These are phyloP conservation scores for Podila epicladia DNA, from an alignment of 192 early-diverging fungal species.

Conservation along the genomic window DNA sequence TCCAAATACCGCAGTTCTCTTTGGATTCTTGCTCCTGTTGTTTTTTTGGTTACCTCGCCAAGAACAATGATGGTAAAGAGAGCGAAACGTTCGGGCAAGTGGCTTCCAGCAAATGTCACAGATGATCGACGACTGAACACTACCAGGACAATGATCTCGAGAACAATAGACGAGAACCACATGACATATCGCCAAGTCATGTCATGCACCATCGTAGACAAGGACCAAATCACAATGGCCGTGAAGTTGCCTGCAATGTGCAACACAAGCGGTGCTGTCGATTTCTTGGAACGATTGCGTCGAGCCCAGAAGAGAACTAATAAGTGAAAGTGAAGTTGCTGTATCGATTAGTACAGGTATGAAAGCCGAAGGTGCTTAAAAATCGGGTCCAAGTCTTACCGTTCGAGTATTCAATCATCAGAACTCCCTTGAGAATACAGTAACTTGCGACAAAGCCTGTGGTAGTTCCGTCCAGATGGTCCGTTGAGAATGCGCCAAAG, in stretches of 20 bases:
- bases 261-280: slow-evolving; percentile 36
- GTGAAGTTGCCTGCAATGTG: slow-evolving; percentile 56
- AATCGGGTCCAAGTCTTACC: slow-evolving; percentile 33
- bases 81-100: slow-evolving; percentile 59
- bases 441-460: slow-evolving; percentile 55
- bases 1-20: background rate
- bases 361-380: slow-evolving; percentile 1
- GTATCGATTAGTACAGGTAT: background rate
- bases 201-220: slow-evolving; percentile 47
- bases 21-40: too few relatives aligned
- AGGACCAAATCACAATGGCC: slow-evolving; percentile 56
- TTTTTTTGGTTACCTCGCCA: slow-evolving; percentile 33
- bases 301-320: slow-evolving; percentile 38
- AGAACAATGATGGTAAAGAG: slow-evolving; percentile 59
- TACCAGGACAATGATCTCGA: slow-evolving; percentile 51
- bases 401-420: slow-evolving; percentile 55
- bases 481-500: slow-evolving; percentile 53
- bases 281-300: slow-evolving; percentile 40
- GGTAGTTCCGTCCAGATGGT: slow-evolving; percentile 52
- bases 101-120: slow-evolving; percentile 60
- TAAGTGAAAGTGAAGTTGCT: background rate
- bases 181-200: slow-evolving; percentile 46
- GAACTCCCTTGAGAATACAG: slow-evolving; percentile 52
- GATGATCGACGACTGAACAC: slow-evolving; percentile 50
- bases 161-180: slow-evolving; percentile 52